Conservation (phyloP, 768 basidiomycete species). For the Epithele typhae region DNA sequence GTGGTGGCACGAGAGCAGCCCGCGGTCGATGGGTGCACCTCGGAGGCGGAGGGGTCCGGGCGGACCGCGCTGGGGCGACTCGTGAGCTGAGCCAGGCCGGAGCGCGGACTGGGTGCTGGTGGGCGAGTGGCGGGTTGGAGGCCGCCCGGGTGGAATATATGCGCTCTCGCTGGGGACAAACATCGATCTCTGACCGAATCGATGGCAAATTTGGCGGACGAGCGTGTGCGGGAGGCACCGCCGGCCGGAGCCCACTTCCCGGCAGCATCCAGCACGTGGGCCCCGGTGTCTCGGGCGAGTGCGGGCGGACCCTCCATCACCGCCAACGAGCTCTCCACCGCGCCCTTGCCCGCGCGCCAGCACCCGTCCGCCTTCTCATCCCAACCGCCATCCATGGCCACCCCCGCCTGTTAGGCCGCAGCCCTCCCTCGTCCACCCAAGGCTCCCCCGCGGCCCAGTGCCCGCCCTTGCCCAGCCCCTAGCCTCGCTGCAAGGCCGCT, state of each 20-base stretch:
- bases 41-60: background rate
- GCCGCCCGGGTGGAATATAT: background rate
- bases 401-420: constrained; percentile 1
- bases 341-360: too few species aligned
- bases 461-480: background rate
- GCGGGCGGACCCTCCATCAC: constrained; percentile 8
- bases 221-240: background rate
- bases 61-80: too few species aligned
- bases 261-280: too few species aligned
- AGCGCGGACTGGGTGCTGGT: background rate
- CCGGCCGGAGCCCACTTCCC: too few species aligned
- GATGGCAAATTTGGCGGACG: background rate
- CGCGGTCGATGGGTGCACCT: background rate
- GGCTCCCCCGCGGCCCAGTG: constrained; percentile 7
- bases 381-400: constrained; percentile 11
- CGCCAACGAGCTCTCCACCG: constrained; percentile 5
- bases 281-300: constrained; percentile 10
- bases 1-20: background rate
- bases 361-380: background rate
- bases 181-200: background rate
- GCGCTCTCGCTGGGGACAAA: background rate
- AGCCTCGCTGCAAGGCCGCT: constrained; percentile 5
- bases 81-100: background rate
- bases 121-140: background rate
- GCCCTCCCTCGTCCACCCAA: background rate